These are phyloP conservation scores for Ceratocystis harringtonii DNA, from an alignment of 2,329 filamentous ascomycete genomes.

Conservation along the genomic window DNA sequence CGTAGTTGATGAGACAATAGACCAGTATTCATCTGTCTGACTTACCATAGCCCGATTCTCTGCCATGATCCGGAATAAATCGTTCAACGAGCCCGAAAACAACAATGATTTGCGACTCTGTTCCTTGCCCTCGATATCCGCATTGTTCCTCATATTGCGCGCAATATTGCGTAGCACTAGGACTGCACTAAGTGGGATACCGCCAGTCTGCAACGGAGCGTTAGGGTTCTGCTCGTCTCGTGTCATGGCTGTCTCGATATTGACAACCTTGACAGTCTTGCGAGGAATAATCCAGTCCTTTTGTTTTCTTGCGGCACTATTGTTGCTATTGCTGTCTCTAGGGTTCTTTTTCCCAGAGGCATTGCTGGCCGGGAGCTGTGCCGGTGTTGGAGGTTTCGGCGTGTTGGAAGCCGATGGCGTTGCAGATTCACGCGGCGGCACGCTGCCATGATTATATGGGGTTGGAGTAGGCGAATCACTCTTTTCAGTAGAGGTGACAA, in stretches of 20 bases:
- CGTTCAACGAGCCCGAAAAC: slow-evolving; percentile 49
- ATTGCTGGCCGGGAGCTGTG: slow-evolving; percentile 8
- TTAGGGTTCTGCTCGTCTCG: slow-evolving; percentile 45
- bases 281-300: slow-evolving; percentile 38
- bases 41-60: slow-evolving; percentile 50
- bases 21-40: slow-evolving; percentile 17
- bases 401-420: slow-evolving; percentile 1
- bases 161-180: slow-evolving; percentile 69
- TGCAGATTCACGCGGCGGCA: neutral
- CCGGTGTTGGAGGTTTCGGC: slow-evolving; percentile 7
- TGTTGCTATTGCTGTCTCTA: too few relatives aligned
- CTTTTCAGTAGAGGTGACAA: neutral
- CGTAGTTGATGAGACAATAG: neutral
- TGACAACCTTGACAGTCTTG: slow-evolving; percentile 38
- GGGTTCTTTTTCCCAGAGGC: neutral
- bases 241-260: slow-evolving; percentile 40
- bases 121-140: slow-evolving; percentile 35
- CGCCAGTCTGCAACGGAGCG: slow-evolving; percentile 48
- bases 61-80: slow-evolving; percentile 53
- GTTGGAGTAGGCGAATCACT: neutral
- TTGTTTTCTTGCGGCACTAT: slow-evolving; percentile 17
- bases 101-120: slow-evolving; percentile 43
- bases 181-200: slow-evolving; percentile 63
- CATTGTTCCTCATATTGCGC: slow-evolving; percentile 38
- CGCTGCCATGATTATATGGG: neutral